Conservation (phyloP, 768 basidiomycete species). For the Trametes cingulata region DNA sequence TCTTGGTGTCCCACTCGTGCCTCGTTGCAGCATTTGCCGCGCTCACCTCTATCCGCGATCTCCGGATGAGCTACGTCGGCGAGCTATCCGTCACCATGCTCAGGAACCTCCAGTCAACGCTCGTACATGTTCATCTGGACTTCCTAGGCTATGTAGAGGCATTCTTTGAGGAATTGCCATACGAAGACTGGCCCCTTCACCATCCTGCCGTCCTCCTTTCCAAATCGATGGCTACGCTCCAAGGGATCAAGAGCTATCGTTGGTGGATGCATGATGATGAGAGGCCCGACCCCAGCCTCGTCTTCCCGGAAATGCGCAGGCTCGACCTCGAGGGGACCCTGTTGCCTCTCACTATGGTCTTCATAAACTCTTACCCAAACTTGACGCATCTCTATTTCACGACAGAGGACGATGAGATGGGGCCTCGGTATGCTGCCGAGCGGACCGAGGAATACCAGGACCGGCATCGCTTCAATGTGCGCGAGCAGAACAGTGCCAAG, state of each 20-base stretch:
- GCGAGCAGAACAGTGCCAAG: neutral
- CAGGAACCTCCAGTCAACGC: neutral
- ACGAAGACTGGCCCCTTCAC: neutral
- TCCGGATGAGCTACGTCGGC: neutral
- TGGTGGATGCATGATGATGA: neutral
- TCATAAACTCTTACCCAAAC: neutral
- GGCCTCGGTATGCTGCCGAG: neutral
- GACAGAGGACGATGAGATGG: neutral
- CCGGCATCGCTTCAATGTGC: neutral
- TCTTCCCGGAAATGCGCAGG: neutral
- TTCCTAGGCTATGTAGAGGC: neutral
- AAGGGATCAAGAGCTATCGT: neutral
- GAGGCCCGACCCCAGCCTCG: neutral
- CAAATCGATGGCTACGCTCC: neutral
- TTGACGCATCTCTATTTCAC: neutral
- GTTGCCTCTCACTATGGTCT: neutral
- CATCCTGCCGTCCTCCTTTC: neutral
- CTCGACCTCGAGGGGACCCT: neutral
- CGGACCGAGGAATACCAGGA: too few species aligned
- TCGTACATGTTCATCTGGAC: neutral
- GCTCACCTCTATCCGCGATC: neutral
- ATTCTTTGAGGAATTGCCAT: neutral
- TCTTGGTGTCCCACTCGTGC: neutral
- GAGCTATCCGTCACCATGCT: neutral
- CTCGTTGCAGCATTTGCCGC: neutral